Evolutionary conservation across 2,329 filamentous ascomycete species (phyloP), one percentile per base, ranked within the genome.

Genomic region (Pyricularia sp.): DNA sequence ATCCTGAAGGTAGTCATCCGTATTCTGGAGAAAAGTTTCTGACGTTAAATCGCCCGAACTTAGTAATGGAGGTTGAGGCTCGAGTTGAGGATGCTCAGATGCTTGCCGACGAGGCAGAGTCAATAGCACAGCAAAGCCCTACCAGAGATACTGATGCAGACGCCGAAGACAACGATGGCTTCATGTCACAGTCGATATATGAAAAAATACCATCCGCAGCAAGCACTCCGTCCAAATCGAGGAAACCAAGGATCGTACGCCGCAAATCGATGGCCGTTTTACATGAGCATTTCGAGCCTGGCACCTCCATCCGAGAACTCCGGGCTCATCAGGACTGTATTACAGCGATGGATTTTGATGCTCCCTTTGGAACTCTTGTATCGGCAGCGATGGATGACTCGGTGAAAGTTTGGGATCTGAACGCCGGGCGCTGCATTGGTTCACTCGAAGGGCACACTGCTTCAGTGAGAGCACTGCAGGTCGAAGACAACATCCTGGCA

Each of bases 101-200:
- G 61, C 77, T 89, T 23, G 81, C 84, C 17, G 86, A 86, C 64
- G 87, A 89, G 75, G 85, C 83, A 30, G 86, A 86, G 70, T 83
- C 83, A 23, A 80, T 87, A 69, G 85, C 83, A 9, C 79, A 83
- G 72, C 81, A 83, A 68, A 83, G 84, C 2, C 81, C 83, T 2
- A 82, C 81, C 20, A 83, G 83, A 71, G 85, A 86, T 67, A 82
- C 84, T 64, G 86, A 87, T 71, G 76, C 84, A 9, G 82, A 82
- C 28, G 81, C 82, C 50, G 84, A 84, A 71, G 81, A 85, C 50
- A 80, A 83, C 59, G 61, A 33, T 5, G 85, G 84, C 0, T 99
- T 98, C 82, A 98, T 98, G 95, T 97, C 95, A 3, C 93, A 97
- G 78, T 97, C 94, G 14, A 92, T 99, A 73, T 99, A 98, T 78